Evolutionary conservation across 1,284 basidiomycete species (phyloP), one percentile per base, ranked within the genome.

Genomic region (Moesziomyces parantarcticus): DNA sequence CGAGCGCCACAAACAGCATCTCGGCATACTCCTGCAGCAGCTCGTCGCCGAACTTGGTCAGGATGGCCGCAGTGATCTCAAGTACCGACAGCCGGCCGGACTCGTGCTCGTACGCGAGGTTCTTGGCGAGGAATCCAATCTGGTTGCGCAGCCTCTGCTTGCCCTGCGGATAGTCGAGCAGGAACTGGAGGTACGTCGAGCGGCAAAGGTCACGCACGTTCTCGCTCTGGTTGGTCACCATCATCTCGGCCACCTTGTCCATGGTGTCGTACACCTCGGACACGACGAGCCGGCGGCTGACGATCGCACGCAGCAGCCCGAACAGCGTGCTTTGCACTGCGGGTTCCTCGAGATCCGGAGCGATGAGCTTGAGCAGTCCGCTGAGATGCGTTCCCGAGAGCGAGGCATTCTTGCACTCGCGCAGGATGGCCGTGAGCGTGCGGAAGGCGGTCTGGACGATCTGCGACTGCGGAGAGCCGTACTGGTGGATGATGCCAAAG

Each of bases 231-330:
- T 89, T 94, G 10, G 94, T 97, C 42, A 99, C 93, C 87, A 97
- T 91, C 79, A 97, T 90, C 79, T 94, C 91, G 2, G 93, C 90
- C n/a, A 99, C 90, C 70, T 91, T 91, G 71, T 94, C 92, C 95
- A 99, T 98, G 42, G 97, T 86, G 83, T 99, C 95, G 87, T 99
- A 99, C 52, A 99, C 91, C 84, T 99, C 97, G 1, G 93, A 92
- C 1, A 97, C 93, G 44, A 98, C 91, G 69, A 99, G 92, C 78
- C 92, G 92, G 32, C 95, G 90, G 5, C 91, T 87, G 20, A 99
- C 90, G 75, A 99, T 93, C 11, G 94, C 92, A n/a, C 94, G 90
- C 18, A 99, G 88, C 75, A 99, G 88, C 0, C 91, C 87, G 84
- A 99, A 99, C 14, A 95, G 90, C 14, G 92, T 88, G 2, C 88